Base-by-base conservation (phyloP, 768 basidiomycete species). In the Psilocybe azurescens region DNA sequence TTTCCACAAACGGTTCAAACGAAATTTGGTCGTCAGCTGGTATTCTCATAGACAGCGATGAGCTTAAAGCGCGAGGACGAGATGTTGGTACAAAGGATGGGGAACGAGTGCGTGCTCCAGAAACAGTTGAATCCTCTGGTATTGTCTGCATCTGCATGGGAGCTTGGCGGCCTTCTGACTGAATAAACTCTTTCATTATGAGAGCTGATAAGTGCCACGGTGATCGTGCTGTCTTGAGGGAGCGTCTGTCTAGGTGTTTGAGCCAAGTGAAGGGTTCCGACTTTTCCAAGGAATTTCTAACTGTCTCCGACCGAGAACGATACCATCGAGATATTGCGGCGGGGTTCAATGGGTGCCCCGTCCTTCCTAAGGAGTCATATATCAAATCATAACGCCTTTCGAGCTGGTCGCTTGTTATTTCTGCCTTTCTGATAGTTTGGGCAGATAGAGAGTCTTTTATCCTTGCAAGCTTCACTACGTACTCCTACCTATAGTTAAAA, bases 241-340 rank as follows among this genome's bases (percentile, higher is more conserved):
- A 73, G 56, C 71, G 79, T 62, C 78, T 85, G 51, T 88, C 83
- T 52, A 86, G 76, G 64, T 91, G 89, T 67, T 86, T 89, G 30
- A 92, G 74, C 91, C 91, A 93, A 6, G 86, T 86, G 50, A 89
- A 78, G 6, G 91, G 89, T 68, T 93, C 91, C 0, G 83, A 81
- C 56, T 81, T 80, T 58, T 89, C 89, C 28, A 93, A 70, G 29
- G 83, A 78, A n/a, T 77, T 72, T 60, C 78, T 83, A 8, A 83
- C 73, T n/a, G 78, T 67, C 8, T 73, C 66, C 32, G 83, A 81
- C 59, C 86, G 85, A 32, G 74, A 72, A n/a, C 76, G 71, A 65
- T 86, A 85, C 91, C 91, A 93, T 18, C 81, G 84, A 32, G 79
- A 80, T 30, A 86, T 79, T 47, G 79, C 77, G 18, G 78, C 75